Evolutionary conservation across 352 stramenopile species (phyloP), one percentile per base, ranked within the genome.

Genomic region (Thalassiosira hispida): DNA sequence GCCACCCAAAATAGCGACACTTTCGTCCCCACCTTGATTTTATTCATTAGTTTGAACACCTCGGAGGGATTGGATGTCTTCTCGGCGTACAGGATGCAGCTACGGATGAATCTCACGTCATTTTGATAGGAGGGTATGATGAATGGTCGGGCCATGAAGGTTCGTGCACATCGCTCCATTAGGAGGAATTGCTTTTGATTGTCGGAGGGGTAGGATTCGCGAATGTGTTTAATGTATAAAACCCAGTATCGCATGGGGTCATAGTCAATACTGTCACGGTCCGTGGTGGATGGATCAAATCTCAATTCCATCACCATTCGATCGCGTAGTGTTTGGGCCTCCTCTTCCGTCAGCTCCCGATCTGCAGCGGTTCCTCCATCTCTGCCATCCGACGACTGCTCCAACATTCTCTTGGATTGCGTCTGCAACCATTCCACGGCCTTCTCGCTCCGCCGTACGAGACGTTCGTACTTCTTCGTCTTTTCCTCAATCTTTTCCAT

Each of bases 61-160:
- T 89, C 77, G 0, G 27, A 56, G 1, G 87, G 85, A 25, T 77
- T 66, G 20, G 83, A 85, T 0, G 89, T 90, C 47, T 90, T 88
- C 38, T 92, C 89, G 12, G 89, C 89, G 69, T 94, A 94, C 11
- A 83, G 67, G 23, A 90, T 89, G 76, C 87, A 92, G n/a, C 86
- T 82, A 11, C 81, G 62, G 51, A 94, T 81, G 60, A 91, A 93
- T 11, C 89, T 63, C 16, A 85, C 61, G 57, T 94, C 89, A 51
- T 93, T 88, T 1, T 25, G 56, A 69, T 92, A 93, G 51, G 83
- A 52, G 11, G 66, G 74, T 11, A 64, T 22, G 4, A 82, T 29
- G 55, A 77, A 73, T 9, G 79, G 56, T n/a, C 79, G 62, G 18
- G 71, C 73, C 55, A 89, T 73, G 33, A 93, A 79, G 12, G 81